These are phyloP conservation scores for Ceratobasidium sp. DNA, from an alignment of 1,284 basidiomycete genomes.

Conservation along the genomic window DNA sequence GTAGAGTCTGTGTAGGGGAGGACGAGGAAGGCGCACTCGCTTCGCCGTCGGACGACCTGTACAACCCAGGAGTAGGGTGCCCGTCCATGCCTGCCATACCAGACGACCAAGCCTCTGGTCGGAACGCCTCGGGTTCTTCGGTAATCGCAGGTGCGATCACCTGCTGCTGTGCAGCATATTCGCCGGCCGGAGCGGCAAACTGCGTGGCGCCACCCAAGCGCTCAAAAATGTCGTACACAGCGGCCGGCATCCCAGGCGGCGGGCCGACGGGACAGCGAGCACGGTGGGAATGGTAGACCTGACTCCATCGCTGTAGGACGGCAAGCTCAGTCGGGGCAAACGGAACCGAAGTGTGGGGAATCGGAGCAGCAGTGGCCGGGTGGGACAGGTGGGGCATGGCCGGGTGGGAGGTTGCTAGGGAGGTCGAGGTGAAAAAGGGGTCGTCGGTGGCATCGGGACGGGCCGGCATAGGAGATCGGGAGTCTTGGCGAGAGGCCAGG, in stretches of 20 bases:
- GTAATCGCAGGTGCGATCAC: neutral
- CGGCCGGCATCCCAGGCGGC: constrained; percentile 34
- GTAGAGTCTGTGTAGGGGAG: constrained; percentile 12
- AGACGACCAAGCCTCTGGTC: constrained; percentile 35
- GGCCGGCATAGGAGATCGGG: constrained; percentile 21
- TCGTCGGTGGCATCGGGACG: constrained; percentile 25
- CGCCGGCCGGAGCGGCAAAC: neutral
- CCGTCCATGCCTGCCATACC: neutral
- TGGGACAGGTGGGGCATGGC: constrained; percentile 16
- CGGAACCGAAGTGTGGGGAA: constrained; percentile 33
- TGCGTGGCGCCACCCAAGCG: constrained; percentile 21
- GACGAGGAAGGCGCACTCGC: constrained; percentile 29
- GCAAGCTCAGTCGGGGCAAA: constrained; percentile 36
- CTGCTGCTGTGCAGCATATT: neutral
- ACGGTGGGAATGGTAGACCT: constrained; percentile 34
- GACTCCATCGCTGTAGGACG: constrained; percentile 34
- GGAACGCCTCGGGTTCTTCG: constrained; percentile 34
- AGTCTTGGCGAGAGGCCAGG: constrained; percentile 1
- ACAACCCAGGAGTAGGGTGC: constrained; percentile 22
- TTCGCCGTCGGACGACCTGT: constrained; percentile 24
- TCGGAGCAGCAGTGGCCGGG: constrained; percentile 2
- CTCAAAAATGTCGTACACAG: constrained; percentile 39
- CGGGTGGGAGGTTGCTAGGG: constrained; percentile 7
- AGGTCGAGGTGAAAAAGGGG: constrained; percentile 25
- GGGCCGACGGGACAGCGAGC: constrained; percentile 33